Evolutionary conservation across 345 rosid genomes (phyloP).

Genomic region (Cardamine resedifolia): DNA sequence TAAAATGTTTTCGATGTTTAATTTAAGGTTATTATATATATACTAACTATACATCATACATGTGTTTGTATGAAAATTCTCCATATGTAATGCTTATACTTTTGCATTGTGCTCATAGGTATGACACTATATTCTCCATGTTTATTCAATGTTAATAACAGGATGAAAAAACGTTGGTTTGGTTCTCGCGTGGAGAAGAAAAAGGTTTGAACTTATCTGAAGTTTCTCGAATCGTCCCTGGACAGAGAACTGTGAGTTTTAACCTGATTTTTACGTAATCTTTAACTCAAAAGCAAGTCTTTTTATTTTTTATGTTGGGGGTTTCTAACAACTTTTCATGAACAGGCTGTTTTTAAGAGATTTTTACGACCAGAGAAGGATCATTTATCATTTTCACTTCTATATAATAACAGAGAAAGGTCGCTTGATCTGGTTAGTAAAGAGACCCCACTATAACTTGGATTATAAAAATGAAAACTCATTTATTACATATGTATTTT

Average conservation of each 20-base stretch:
- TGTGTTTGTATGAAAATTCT: background rate
- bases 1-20: background rate
- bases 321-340: conserved; percentile 17
- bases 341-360: conserved; percentile 88
- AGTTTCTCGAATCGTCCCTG: conserved; percentile 69
- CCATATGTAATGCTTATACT: background rate
- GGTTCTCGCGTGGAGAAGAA: conserved; percentile 85
- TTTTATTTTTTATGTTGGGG: background rate
- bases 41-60: background rate
- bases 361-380: conserved; percentile 92
- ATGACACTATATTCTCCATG: background rate
- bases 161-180: conserved; percentile 87
- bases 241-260: conserved; percentile 90
- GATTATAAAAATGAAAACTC: background rate
- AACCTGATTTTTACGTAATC: background rate
- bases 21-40: background rate
- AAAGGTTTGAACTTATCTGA: conserved; percentile 55
- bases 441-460: background rate
- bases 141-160: conserved; percentile 44
- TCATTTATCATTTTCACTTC: conserved; percentile 88
- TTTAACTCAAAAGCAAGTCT: background rate
- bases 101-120: background rate
- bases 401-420: conserved; percentile 86
- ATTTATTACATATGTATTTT: background rate
- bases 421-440: conserved; percentile 95